Evolutionary conservation across 225 moss, liverwort and hornwort species (phyloP).

Genomic region (Pseudoscleropodium purum): DNA sequence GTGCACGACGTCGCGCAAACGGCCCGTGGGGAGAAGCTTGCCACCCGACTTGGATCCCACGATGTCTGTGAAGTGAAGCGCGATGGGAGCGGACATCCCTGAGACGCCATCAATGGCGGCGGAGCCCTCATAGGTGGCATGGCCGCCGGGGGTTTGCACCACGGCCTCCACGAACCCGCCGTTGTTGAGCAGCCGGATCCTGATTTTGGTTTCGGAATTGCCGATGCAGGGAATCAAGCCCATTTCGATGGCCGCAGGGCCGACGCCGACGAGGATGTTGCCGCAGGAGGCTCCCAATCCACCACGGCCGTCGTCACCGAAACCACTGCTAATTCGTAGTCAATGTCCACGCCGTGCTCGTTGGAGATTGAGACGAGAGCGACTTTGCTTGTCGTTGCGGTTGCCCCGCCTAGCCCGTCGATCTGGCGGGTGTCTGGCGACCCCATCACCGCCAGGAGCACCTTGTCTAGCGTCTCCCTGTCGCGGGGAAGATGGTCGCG

Average conservation of each 20-base stretch:
- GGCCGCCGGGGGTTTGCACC: slow-evolving; percentile 21
- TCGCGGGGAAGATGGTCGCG: slow-evolving; percentile 33
- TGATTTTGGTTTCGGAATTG: slow-evolving; percentile 4
- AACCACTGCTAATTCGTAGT: slow-evolving; percentile 41
- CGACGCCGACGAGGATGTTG: slow-evolving; percentile 53
- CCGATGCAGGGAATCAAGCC: slow-evolving; percentile 24
- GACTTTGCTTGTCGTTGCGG: slow-evolving; percentile 45
- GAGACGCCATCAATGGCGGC: slow-evolving; percentile 30
- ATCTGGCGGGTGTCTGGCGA: slow-evolving; percentile 39
- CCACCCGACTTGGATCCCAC: slow-evolving; percentile 33
- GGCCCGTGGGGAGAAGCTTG: slow-evolving; percentile 39
- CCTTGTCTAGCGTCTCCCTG: slow-evolving; percentile 6
- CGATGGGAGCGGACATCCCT: slow-evolving; percentile 38
- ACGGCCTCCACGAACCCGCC: slow-evolving; percentile 31
- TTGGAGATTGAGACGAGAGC: slow-evolving; percentile 26
- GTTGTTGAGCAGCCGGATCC: slow-evolving; percentile 35
- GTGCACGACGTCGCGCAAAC: slow-evolving; percentile 12
- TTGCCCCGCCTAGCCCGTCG: slow-evolving; percentile 41
- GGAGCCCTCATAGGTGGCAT: slow-evolving; percentile 30
- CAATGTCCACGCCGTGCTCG: slow-evolving; percentile 29
- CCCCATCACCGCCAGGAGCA: slow-evolving; percentile 49
- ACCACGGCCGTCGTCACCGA: slow-evolving; percentile 8
- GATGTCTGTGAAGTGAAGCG: slow-evolving; percentile 32
- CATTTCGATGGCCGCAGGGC: slow-evolving; percentile 56
- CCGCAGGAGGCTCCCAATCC: slow-evolving; percentile 52